Evolutionary conservation across 352 stramenopile genomes (phyloP).

Genomic region (Thalassiosira livingstoniorum): DNA sequence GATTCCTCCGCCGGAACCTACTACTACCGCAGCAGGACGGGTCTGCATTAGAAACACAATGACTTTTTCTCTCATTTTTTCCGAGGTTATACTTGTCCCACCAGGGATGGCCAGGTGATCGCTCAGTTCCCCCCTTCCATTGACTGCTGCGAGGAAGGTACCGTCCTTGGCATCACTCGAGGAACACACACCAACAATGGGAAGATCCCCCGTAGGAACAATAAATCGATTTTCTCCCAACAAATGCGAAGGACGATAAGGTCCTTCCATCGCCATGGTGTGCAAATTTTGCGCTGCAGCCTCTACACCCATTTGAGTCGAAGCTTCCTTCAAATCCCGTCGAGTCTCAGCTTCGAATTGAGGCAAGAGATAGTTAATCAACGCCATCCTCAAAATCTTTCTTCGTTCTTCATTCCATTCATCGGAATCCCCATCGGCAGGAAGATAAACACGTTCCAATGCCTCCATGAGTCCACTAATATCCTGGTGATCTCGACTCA

Average conservation of each 20-base stretch:
- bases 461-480: slow-evolving; percentile 64
- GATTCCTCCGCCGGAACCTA: slow-evolving; percentile 77
- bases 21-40: slow-evolving; percentile 79
- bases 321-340: slow-evolving; percentile 76
- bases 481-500: slow-evolving; percentile 57
- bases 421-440: slow-evolving; percentile 71
- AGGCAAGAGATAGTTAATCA: slow-evolving; percentile 82
- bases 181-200: slow-evolving; percentile 81
- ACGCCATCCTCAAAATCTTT: slow-evolving; percentile 77
- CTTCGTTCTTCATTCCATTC: slow-evolving; percentile 81
- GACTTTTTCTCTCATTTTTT: slow-evolving; percentile 77
- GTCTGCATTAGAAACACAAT: slow-evolving; percentile 80
- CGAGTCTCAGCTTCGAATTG: slow-evolving; percentile 83
- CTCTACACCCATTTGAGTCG: slow-evolving; percentile 69
- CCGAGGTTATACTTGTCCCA: slow-evolving; percentile 68
- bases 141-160: slow-evolving; percentile 79
- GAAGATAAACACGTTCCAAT: slow-evolving; percentile 78
- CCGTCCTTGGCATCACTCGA: slow-evolving; percentile 76
- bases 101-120: slow-evolving; percentile 82
- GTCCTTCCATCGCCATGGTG: slow-evolving; percentile 85
- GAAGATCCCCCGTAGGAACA: slow-evolving; percentile 78
- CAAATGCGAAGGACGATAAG: slow-evolving; percentile 76
- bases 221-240: slow-evolving; percentile 83
- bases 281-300: slow-evolving; percentile 74
- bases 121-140: slow-evolving; percentile 72